Conservation (phyloP, 2,329 filamentous ascomycete genomes). For the Bimuria novae-zelandiae region DNA sequence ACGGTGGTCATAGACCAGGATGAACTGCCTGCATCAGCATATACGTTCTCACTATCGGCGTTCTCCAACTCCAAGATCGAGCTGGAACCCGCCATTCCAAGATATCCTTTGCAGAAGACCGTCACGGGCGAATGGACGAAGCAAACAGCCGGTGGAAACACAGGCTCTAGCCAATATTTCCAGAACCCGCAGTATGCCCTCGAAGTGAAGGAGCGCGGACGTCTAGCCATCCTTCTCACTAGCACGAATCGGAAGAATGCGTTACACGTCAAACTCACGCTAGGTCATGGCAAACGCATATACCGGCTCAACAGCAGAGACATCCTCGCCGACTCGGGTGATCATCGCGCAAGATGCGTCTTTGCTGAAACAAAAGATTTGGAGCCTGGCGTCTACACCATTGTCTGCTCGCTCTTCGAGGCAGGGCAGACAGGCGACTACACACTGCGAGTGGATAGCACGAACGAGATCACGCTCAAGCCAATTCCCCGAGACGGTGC, state of each 20-base stretch:
- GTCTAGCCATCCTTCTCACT: slow-evolving; percentile 75
- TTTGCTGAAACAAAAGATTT: slow-evolving; percentile 66
- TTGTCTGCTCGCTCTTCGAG: slow-evolving; percentile 91
- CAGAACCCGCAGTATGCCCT: slow-evolving; percentile 86
- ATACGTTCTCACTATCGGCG: slow-evolving; percentile 85
- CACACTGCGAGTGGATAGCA: slow-evolving; percentile 73
- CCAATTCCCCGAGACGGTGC: slow-evolving; percentile 74
- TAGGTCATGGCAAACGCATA: slow-evolving; percentile 74
- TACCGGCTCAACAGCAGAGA: slow-evolving; percentile 73
- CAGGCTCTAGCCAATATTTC: slow-evolving; percentile 75
- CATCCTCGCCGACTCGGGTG: slow-evolving; percentile 80
- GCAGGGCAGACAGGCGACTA: slow-evolving; percentile 76
- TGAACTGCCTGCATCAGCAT: slow-evolving; percentile 70
- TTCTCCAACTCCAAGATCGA: slow-evolving; percentile 70
- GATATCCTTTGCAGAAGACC: slow-evolving; percentile 63
- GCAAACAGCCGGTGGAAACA: slow-evolving; percentile 82
- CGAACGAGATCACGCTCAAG: slow-evolving; percentile 58
- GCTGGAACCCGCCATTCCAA: slow-evolving; percentile 65
- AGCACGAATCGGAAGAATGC: slow-evolving; percentile 69
- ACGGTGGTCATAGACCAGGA: slow-evolving; percentile 78
- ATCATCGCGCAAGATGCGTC: slow-evolving; percentile 82
- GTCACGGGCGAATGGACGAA: slow-evolving; percentile 73
- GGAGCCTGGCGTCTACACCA: slow-evolving; percentile 76
- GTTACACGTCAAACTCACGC: slow-evolving; percentile 83
- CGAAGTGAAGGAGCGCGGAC: slow-evolving; percentile 58